Evolutionary conservation across 2,329 filamentous ascomycete genomes (phyloP), one percentile per base, ranked within the genome.

Genomic region (Xylaria digitata): DNA sequence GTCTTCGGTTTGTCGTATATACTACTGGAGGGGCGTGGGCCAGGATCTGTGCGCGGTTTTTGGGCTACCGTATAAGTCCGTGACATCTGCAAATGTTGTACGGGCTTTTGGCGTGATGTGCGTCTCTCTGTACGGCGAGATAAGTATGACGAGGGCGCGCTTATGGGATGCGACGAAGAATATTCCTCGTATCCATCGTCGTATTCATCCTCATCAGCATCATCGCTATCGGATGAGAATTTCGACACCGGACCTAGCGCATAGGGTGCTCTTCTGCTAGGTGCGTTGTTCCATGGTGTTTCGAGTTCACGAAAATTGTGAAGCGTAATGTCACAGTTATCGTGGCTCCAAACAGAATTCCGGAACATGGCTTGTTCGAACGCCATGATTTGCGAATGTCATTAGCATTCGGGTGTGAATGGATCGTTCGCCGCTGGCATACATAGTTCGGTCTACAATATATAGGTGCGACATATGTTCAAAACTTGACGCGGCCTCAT

Each of bases 261-360:
- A 4, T 6, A 34, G 7, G 0, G 46, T 7, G 8, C 21, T n/a
- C 6, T 21, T 42, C 21, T 32, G 46, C 30, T 37, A 15, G 6
- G 2, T 6, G 9, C 13, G 23, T 34, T 50, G 4, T 54, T 46
- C 11, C 50, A 57, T 7, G 65, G 45, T n/a, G 58, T 54, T 23
- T 65, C 55, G 3, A 71, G 52, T n/a, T 73, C 68, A 52, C 68
- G 65, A 23, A 72, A 55, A 2, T 67, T 66, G n/a, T 63, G 68
- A 26, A 75, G 68, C 21, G 59, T 26, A 32, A 74, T 66, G 2
- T 71, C 63, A 23, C 66, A 45, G 42, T 63, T 67, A 11, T 70
- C 69, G 37, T 63, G 69, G 23, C 66, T 71, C 74, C 74, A 74
- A 30, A 74, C 59, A 11, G 74, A 73, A 52, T 66, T 71, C 43